phyloP scores from a whole-genome alignment of 495 filamentous ascomycete species.

The Copromyces sp. region DNA sequence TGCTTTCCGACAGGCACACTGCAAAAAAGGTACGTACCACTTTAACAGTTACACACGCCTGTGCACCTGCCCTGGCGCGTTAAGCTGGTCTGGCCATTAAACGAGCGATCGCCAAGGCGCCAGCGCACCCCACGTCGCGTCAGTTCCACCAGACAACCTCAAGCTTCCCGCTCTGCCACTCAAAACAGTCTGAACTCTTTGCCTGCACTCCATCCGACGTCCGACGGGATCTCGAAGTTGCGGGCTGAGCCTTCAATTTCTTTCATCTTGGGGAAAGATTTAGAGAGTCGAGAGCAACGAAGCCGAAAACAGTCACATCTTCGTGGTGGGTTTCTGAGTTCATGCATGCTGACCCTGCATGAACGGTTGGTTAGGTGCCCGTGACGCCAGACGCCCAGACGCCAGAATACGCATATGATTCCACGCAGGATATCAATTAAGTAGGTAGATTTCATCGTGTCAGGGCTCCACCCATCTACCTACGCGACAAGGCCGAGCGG shows the following conservation, averaged over 20 bases:
- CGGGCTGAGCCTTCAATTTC: neutral
- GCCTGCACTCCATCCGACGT: neutral
- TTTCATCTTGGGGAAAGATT: neutral
- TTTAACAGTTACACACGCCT: neutral
- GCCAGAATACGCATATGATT: neutral
- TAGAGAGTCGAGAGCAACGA: neutral
- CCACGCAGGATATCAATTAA: neutral
- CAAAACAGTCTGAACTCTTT: neutral
- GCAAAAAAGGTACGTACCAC: neutral
- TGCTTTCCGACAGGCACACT: neutral
- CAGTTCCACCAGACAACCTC: neutral
- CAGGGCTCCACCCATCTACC: neutral
- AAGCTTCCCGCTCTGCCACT: neutral
- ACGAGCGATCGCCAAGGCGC: neutral
- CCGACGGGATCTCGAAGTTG: neutral
- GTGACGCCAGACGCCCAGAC: neutral
- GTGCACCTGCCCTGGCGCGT: neutral
- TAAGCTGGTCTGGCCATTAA: neutral
- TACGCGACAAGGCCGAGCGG: neutral
- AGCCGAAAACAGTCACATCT: neutral
- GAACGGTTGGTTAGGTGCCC: neutral
- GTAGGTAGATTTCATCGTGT: neutral
- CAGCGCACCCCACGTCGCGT: neutral
- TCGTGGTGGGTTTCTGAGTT: neutral
- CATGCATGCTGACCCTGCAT: neutral